phyloP scores from a whole-genome alignment of 441 rosid genomes.

The Sinapis alba region DNA sequence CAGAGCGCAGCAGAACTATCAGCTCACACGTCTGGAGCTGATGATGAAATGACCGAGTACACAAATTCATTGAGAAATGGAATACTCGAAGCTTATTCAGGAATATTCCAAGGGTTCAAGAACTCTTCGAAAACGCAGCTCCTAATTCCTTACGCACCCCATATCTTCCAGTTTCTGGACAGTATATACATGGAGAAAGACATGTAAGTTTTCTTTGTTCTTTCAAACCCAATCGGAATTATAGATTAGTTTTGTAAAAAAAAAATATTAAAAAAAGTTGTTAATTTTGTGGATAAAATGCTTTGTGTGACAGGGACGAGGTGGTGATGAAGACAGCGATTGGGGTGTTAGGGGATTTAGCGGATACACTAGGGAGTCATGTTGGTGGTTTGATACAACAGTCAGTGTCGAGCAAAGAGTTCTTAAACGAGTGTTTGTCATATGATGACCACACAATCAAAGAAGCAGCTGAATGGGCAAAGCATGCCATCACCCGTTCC shows the following conservation, averaged over 20 bases:
- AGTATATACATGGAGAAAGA: slow-evolving; percentile 74
- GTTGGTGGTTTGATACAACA: slow-evolving; percentile 72
- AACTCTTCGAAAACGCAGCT: slow-evolving; percentile 69
- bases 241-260: background rate
- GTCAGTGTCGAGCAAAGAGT: slow-evolving; percentile 72
- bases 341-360: slow-evolving; percentile 77
- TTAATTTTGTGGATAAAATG: background rate
- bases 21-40: slow-evolving; percentile 55
- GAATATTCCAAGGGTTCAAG: slow-evolving; percentile 79
- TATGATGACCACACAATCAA: slow-evolving; percentile 71
- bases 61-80: slow-evolving; percentile 73
- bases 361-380: slow-evolving; percentile 74
- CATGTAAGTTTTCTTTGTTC: slow-evolving; percentile 51
- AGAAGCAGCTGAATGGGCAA: slow-evolving; percentile 90
- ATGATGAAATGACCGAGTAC: slow-evolving; percentile 73
- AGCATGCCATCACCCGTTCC: slow-evolving; percentile 68
- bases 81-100: slow-evolving; percentile 72
- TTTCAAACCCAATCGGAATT: background rate
- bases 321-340: slow-evolving; percentile 72
- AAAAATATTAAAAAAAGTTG: background rate
- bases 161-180: slow-evolving; percentile 70
- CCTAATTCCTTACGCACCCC: slow-evolving; percentile 68
- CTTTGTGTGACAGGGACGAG: slow-evolving; percentile 59
- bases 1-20: slow-evolving; percentile 77
- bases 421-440: slow-evolving; percentile 67